These are phyloP conservation scores for Dissophora ornata DNA, from an alignment of 192 early-diverging fungal species.

Conservation along the genomic window DNA sequence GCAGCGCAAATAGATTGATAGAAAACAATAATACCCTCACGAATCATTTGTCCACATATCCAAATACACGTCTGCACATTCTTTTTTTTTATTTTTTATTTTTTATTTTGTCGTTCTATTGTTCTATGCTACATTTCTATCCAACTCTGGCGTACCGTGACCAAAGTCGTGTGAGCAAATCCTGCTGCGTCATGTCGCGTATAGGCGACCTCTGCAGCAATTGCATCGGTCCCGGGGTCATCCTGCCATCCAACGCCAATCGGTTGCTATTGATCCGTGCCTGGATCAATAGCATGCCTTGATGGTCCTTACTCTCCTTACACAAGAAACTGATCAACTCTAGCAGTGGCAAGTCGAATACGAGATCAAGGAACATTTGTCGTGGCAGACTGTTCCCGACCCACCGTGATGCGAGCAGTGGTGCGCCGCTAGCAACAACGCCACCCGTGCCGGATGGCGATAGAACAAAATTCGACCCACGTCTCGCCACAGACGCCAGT, in stretches of 20 bases:
- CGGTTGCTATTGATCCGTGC: conserved; percentile 31
- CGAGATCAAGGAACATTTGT: conserved; percentile 29
- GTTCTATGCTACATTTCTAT: not conserved
- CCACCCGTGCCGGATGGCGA: too few relatives aligned
- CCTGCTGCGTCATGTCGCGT: conserved; percentile 43
- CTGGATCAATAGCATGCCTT: conserved; percentile 6
- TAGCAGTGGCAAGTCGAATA: conserved; percentile 33
- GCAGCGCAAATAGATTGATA: conserved; percentile 41
- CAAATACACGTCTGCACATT: too few relatives aligned
- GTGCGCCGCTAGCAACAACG: too few relatives aligned
- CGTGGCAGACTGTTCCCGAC: not conserved
- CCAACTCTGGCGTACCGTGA: conserved; percentile 4
- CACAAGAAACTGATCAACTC: conserved; percentile 31
- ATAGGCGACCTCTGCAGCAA: too few relatives aligned
- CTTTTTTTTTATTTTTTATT: too few relatives aligned
- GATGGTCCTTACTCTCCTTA: conserved; percentile 26
- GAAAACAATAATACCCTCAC: too few relatives aligned
- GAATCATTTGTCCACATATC: too few relatives aligned
- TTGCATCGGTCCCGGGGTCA: too few relatives aligned
- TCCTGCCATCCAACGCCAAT: conserved; percentile 37
- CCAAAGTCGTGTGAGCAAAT: conserved; percentile 34
- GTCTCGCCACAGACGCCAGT: too few relatives aligned
- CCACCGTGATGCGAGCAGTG: too few relatives aligned
- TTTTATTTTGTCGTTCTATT: too few relatives aligned
- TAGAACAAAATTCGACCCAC: too few relatives aligned